phyloP scores from a whole-genome alignment of 1,139 yeast genomes.

The Geotrichum histeridarum region DNA sequence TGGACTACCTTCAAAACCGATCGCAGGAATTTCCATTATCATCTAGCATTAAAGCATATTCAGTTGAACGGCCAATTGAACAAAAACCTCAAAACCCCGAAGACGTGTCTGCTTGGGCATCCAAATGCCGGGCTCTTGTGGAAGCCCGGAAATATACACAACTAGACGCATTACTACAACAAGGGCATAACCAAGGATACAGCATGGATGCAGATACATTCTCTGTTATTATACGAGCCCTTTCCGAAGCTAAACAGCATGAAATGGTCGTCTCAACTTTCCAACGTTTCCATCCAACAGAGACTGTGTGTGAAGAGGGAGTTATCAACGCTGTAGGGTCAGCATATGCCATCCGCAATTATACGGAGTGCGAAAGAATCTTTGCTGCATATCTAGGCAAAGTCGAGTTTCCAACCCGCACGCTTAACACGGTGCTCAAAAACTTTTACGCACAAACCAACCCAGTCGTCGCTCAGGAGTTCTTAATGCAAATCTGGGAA shows the following conservation, averaged over 20 bases:
- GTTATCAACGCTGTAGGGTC: slow-evolving; percentile 4
- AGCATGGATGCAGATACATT: not conserved
- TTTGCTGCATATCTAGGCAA: slow-evolving; percentile 6
- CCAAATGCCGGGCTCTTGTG: not conserved
- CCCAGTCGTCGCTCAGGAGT: slow-evolving; percentile 11
- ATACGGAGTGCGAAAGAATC: slow-evolving; percentile 1
- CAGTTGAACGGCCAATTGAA: not conserved
- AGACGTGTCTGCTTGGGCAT: slow-evolving; percentile 1
- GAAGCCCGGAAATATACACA: not conserved
- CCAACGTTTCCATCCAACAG: not conserved
- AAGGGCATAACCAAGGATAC: slow-evolving; percentile 1
- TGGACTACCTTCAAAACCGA: slow-evolving; percentile 3
- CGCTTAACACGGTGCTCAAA: slow-evolving; percentile 7
- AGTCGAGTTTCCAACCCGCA: slow-evolving; percentile 4
- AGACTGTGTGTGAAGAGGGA: not conserved
- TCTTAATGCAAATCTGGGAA: slow-evolving; percentile 13
- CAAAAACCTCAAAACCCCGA: not conserved
- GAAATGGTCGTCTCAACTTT: not conserved
- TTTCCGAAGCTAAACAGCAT: slow-evolving; percentile 1
- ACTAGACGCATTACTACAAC: not conserved
- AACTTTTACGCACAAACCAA: slow-evolving; percentile 10
- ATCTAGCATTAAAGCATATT: not conserved
- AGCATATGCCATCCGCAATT: slow-evolving; percentile 5
- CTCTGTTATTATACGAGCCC: not conserved
- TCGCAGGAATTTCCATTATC: slow-evolving; percentile 5